Evolutionary conservation across 148 eudicot species (phyloP), one percentile per base, ranked within the genome.

Genomic region (Hydrangea macrophylla): DNA sequence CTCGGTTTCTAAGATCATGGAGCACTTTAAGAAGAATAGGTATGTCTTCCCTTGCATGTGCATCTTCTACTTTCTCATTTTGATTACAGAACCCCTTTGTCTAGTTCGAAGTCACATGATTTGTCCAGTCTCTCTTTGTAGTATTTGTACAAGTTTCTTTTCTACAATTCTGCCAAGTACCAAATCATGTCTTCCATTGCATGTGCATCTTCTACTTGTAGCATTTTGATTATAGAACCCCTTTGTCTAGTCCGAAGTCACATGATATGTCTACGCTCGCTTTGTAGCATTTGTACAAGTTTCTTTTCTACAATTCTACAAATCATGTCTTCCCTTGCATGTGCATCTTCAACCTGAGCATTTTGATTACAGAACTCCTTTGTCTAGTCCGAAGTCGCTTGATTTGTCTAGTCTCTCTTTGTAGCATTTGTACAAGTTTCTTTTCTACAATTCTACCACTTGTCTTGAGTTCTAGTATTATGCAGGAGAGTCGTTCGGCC

Each of bases 21-120:
- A 90, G 73, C 92, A 90, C 59, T 90, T 90, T 67, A 85, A 83
- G 75, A 85, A 69, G 71, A 81, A 57, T 66, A 92, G 96, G 96
- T 90, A 83, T 75, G 61, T 28, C 1, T 17, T 28, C 5, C 61
- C 37, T 28, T 58, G 13, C 17, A 9, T 28, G 31, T 30, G 37
- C 10, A 58, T 28, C 37, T 58, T 6, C 20, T 13, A 20, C 9
- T 58, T 30, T 9, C 0, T 15, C 11, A 1, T 42, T 18, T 48
- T 20, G 5, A 48, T 42, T 42, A 12, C 2, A 42, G 17, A 48
- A 35, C 23, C n/a, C n/a, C n/a, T n/a, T n/a, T n/a, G n/a, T n/a
- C n/a, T n/a, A n/a, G n/a, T n/a, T n/a, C n/a, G n/a, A n/a, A n/a
- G n/a, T n/a, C n/a, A n/a, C n/a, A n/a, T n/a, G n/a, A n/a, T n/a